Evolutionary conservation across 257 asterid genomes (phyloP), one percentile per base, ranked within the genome.

Genomic region (Solanum gracilifrons): DNA sequence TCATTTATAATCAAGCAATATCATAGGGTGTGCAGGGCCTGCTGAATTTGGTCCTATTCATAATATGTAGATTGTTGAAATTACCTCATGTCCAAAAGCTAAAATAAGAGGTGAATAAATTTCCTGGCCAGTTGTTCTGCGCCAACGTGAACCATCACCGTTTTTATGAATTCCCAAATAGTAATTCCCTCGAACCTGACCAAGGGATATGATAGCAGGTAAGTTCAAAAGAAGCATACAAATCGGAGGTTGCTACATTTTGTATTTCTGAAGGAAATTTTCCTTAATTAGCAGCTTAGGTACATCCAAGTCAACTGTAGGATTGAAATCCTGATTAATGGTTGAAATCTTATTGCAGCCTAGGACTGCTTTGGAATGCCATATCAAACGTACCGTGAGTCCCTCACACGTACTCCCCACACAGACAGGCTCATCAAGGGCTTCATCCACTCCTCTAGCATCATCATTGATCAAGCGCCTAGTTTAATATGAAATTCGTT

Each of bases 51-150:
- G 39, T 82, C 69, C 68, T 80, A 7, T 72, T 31, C 79, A 37
- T 84, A 7, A 23, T 5, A n/a, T 31, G 62, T 18, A 51, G 23
- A 51, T 16, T 16, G 25, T 35, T 27, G 85, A 80, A 83, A 77
- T 79, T 87, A 96, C 99, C 95, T 94, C 97, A 31, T 90, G 95
- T 12, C 94, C 87, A 88, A 95, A 96, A 86, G 98, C 97, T 82
- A 96, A 87, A 85, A 95, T 90, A 85, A 96, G 95, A 2, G 99
- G 98, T 62, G 99, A 96, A 89, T 96, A 95, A 90, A 96, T 90
- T 91, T 96, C 98, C 88, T 96, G 99, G 72, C 97, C 94, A 20
- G 95, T 89, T 84, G 94, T 94, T 91, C 99, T 88, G 41, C 99
- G 93, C 99, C 98, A 96, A 58, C 90, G 93, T 11, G 98, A 92